These are phyloP conservation scores for Hymenoscyphus repandus DNA, from an alignment of 2,329 filamentous ascomycete genomes.

Conservation along the genomic window DNA sequence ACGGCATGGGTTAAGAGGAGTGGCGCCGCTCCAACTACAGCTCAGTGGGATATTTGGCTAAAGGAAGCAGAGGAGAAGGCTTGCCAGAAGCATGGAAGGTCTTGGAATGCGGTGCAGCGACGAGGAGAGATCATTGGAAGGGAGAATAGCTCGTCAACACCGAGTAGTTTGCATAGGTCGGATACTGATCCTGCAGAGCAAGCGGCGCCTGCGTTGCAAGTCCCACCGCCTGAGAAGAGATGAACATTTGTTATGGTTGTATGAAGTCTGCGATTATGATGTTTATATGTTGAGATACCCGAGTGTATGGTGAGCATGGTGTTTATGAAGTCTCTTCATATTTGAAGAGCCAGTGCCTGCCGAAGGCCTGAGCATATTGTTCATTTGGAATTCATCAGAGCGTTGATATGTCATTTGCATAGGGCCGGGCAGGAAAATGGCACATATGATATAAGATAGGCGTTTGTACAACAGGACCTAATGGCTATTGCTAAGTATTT, in stretches of 20 bases:
- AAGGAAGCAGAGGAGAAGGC: constrained; percentile 41
- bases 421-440: too few species aligned
- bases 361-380: too few species aligned
- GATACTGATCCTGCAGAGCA: constrained; percentile 19
- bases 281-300: too few species aligned
- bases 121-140: constrained; percentile 44
- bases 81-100: constrained; percentile 18
- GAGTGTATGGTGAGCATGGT: too few species aligned
- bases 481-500: too few species aligned
- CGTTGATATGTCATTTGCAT: too few species aligned
- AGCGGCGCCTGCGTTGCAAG: constrained; percentile 23
- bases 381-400: too few species aligned
- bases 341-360: too few species aligned
- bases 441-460: too few species aligned
- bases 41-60: constrained; percentile 51
- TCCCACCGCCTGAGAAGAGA: constrained; percentile 15
- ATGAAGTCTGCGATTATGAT: too few species aligned
- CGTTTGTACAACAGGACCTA: too few species aligned
- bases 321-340: too few species aligned
- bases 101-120: constrained; percentile 43
- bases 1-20: constrained; percentile 49
- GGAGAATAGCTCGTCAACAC: constrained; percentile 10
- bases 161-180: neutral
- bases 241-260: neutral
- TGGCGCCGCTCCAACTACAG: constrained; percentile 46